Evolutionary conservation across 2,329 filamentous ascomycete genomes (phyloP), one percentile per base, ranked within the genome.

Genomic region (Talaromyces marneffei): DNA sequence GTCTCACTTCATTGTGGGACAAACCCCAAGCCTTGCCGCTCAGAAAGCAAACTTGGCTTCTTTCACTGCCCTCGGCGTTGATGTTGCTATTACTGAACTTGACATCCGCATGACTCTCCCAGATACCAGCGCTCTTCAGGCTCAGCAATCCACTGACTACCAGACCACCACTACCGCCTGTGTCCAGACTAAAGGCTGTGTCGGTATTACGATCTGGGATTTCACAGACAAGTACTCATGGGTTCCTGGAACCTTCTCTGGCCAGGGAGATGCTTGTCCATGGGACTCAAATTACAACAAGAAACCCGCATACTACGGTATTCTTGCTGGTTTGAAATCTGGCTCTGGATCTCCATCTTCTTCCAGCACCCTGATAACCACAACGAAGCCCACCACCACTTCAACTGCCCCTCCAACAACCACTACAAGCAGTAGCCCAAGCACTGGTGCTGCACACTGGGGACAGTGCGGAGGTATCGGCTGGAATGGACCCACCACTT

Each of bases 61-160:
- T 0, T 74, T 78, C 61, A 67, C 68, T 3, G 65, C 70, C 2
- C 75, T 81, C 8, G 65, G 73, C 0, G 71, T 86, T 5, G 70
- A 75, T 1, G 68, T 70, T 2, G 74, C 78, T 1, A 76, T 84
- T 5, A 67, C 70, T 0, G 72, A 72, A n/a, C 73, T 84, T 6
- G 82, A 84, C 65, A 79, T 78, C 62, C 80, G 82, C 29, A 75
- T 84, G 62, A 66, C 68, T 14, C 63, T 71, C 8, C 71, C 72
- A 2, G 65, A 70, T 1, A 69, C 69, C 7, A 59, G 59, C 33
- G 67, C 65, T 1, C 60, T 68, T 39, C 66, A 73, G 8, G 57
- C 67, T 1, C 67, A 72, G 50, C 74, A 76, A 65, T 66, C 68
- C 10, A 69, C 66, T 5, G 71, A 75, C 52, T 76, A 73, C 58